Conservation (phyloP, 2,329 filamentous ascomycete genomes). For the Verticillium albo-atrum region DNA sequence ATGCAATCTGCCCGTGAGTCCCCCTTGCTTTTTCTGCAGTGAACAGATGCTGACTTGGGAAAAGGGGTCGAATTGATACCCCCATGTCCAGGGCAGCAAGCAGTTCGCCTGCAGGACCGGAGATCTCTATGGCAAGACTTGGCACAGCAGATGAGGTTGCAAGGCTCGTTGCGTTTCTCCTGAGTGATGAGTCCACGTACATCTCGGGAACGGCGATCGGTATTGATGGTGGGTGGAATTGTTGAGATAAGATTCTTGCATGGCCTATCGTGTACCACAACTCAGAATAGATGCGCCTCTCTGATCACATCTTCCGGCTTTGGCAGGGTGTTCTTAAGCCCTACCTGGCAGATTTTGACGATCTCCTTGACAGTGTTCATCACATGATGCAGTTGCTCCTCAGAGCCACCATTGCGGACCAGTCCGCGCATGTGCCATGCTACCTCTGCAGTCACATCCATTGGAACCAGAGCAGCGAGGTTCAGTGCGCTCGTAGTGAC, state of each 20-base stretch:
- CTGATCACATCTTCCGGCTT: slow-evolving; percentile 15
- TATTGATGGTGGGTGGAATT: slow-evolving; percentile 22
- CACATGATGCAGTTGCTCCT: slow-evolving; percentile 10
- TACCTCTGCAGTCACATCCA: slow-evolving; percentile 19
- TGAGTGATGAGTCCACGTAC: slow-evolving; percentile 21
- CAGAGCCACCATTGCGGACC: slow-evolving; percentile 17
- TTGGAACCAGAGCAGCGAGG: slow-evolving; percentile 18
- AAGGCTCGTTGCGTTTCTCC: slow-evolving; percentile 19
- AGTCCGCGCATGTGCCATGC: slow-evolving; percentile 20
- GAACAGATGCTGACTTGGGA: background rate
- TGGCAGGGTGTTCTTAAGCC: slow-evolving; percentile 17
- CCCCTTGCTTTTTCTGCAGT: background rate
- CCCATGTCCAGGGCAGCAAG: slow-evolving; percentile 19
- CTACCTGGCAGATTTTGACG: slow-evolving; percentile 13
- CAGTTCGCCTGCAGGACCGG: slow-evolving; percentile 6
- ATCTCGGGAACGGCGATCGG: slow-evolving; percentile 17
- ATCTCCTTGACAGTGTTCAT: slow-evolving; percentile 8
- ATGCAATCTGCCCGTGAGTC: slow-evolving; percentile 23
- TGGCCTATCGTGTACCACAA: background rate
- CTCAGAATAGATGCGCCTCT: slow-evolving; percentile 9
- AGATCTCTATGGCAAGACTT: slow-evolving; percentile 15
- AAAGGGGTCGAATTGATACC: slow-evolving; percentile 22
- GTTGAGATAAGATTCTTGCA: slow-evolving; percentile 7
- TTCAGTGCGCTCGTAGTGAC: slow-evolving; percentile 17
- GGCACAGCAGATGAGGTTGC: slow-evolving; percentile 21